Evolutionary conservation across 495 filamentous ascomycete species (phyloP).

Genomic region (Aspergillus steynii): DNA sequence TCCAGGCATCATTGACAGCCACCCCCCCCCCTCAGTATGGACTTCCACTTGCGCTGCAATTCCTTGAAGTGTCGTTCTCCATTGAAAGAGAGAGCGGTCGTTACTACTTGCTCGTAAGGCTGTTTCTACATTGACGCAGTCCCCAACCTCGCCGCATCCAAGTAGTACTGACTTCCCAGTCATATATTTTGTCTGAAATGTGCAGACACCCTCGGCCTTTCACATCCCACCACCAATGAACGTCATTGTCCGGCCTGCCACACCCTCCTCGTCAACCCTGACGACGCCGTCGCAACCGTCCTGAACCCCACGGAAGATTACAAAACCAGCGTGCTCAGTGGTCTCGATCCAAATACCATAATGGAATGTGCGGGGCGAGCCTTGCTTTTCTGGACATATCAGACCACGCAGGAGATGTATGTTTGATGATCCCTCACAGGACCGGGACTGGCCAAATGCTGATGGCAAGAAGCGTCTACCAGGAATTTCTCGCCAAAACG

Average conservation of each 20-base stretch:
- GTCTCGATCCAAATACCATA: conserved; percentile 77
- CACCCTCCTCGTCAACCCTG: conserved; percentile 64
- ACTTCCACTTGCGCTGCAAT: conserved; percentile 78
- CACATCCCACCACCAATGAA: conserved; percentile 52
- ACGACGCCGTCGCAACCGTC: conserved; percentile 74
- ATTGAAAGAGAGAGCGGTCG: conserved; percentile 74
- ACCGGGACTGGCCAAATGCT: conserved; percentile 8
- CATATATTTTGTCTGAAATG: conserved; percentile 87
- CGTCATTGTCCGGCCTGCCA: conserved; percentile 83
- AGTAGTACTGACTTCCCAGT: conserved; percentile 41
- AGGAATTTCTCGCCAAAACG: conserved; percentile 71
- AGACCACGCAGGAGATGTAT: conserved; percentile 88
- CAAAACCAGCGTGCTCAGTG: conserved; percentile 87
- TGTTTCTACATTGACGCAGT: conserved; percentile 7
- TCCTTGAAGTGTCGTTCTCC: conserved; percentile 73
- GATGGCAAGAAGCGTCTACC: conserved; percentile 64
- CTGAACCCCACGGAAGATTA: conserved; percentile 91
- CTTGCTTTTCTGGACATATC: conserved; percentile 87
- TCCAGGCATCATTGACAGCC: background rate
- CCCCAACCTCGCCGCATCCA: background rate
- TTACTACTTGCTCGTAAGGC: conserved; percentile 84
- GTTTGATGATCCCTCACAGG: conserved; percentile 3
- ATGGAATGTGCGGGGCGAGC: conserved; percentile 89
- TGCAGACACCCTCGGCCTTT: conserved; percentile 66
- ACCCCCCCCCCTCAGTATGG: conserved; percentile 49